These are phyloP conservation scores for Acephala macrosclerotiorum DNA, from an alignment of 2,329 filamentous ascomycete genomes.

Conservation along the genomic window DNA sequence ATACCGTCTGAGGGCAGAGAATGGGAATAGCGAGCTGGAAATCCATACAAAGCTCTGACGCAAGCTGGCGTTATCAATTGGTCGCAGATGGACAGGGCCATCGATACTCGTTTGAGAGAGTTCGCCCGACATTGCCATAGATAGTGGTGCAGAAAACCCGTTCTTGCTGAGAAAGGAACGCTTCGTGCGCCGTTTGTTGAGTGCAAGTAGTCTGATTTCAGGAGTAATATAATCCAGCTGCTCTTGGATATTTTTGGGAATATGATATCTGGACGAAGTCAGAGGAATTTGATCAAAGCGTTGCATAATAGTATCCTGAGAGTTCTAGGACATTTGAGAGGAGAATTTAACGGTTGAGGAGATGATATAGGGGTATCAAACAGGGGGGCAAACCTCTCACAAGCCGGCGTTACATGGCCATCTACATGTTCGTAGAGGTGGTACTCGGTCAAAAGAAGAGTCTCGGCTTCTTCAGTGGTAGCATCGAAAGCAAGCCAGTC, in stretches of 20 bases:
- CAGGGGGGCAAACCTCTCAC: constrained; percentile 40
- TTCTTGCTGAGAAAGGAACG: neutral
- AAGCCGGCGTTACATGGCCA: constrained; percentile 42
- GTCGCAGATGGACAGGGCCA: constrained; percentile 24
- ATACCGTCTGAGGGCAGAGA: constrained; percentile 47
- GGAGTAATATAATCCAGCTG: constrained; percentile 58
- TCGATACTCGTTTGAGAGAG: neutral
- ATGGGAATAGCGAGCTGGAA: constrained; percentile 47
- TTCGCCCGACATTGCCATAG: neutral
- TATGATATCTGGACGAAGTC: constrained; percentile 44
- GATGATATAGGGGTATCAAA: too few species aligned
- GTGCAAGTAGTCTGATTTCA: constrained; percentile 45
- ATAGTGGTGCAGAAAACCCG: neutral
- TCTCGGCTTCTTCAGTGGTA: constrained; percentile 44
- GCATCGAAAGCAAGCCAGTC: constrained; percentile 49
- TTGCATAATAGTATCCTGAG: too few species aligned
- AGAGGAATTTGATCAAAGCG: neutral
- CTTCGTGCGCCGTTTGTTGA: neutral
- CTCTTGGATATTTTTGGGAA: constrained; percentile 49
- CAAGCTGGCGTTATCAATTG: constrained; percentile 31
- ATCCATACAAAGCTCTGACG: constrained; percentile 47
- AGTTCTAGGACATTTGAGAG: too few species aligned
- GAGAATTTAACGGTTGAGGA: too few species aligned
- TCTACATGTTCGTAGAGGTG: constrained; percentile 44
- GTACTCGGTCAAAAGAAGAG: constrained; percentile 45